phyloP scores from a whole-genome alignment of 805 yeast species.

The Candida sonorensis region DNA sequence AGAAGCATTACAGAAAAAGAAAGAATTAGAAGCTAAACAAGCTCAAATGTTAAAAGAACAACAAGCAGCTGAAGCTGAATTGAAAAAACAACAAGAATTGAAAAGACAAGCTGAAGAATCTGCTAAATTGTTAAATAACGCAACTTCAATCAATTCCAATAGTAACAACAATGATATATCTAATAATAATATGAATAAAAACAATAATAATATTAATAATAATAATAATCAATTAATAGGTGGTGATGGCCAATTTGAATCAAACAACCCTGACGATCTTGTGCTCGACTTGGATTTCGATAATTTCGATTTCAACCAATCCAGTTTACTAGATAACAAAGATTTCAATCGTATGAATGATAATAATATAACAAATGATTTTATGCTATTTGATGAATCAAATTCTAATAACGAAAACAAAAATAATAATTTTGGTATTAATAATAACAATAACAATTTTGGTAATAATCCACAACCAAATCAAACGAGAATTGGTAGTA shows the following conservation, averaged over 20 bases:
- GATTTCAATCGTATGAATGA: background rate
- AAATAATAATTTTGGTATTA: constrained; percentile 1
- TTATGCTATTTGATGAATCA: constrained; percentile 12
- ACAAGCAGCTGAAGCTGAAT: constrained; percentile 6
- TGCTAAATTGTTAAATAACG: no score
- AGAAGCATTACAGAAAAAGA: constrained; percentile 11
- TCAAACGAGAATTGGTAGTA: constrained; percentile 10
- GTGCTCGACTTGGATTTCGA: constrained; percentile 24
- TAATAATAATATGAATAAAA: no score
- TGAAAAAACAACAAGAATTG: constrained; percentile 4
- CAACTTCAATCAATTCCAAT: no score
- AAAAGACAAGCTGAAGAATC: constrained; percentile 4
- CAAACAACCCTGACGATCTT: constrained; percentile 16
- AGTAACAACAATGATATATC: no score
- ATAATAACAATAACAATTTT: constrained; percentile 1
- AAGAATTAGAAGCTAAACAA: constrained; percentile 11
- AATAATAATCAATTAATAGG: no score
- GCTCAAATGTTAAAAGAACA: constrained; percentile 10
- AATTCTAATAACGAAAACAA: constrained; percentile 3
- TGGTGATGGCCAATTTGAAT: constrained; percentile 1
- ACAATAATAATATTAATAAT: no score
- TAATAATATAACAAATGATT: constrained; percentile 7
- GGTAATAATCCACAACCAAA: constrained; percentile 22
- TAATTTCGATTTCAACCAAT: constrained; percentile 19
- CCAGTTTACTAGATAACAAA: constrained; percentile 1